These are phyloP conservation scores for Phytopythium aichiense DNA, from an alignment of 352 stramenopile species.

Conservation along the genomic window DNA sequence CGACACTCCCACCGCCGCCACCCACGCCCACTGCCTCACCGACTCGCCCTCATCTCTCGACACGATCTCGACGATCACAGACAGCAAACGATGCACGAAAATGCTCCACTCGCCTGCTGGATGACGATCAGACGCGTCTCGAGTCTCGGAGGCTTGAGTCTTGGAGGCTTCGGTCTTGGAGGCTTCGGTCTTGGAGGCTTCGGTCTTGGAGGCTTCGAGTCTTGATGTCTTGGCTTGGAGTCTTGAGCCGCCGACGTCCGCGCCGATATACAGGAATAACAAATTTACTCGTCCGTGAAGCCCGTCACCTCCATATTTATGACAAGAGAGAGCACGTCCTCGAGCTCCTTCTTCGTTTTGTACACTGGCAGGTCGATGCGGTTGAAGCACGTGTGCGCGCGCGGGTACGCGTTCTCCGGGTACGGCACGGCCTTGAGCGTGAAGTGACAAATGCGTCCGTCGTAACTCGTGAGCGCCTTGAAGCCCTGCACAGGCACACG, in stretches of 20 bases:
- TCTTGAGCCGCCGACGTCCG: not conserved
- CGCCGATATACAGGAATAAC: conserved; percentile 14
- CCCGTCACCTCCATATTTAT: conserved; percentile 96
- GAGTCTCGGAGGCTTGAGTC: no score
- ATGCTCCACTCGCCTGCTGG: not conserved
- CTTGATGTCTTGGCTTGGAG: not conserved
- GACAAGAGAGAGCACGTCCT: conserved; percentile 93
- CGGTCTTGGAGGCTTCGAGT: not conserved
- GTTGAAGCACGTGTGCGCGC: conserved; percentile 83
- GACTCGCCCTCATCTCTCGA: not conserved
- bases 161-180: no score
- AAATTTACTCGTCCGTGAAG: conserved; percentile 84
- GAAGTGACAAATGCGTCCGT: conserved; percentile 78
- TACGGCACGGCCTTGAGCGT: conserved; percentile 54
- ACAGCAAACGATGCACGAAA: not conserved
- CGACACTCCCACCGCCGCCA: not conserved
- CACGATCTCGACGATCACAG: not conserved
- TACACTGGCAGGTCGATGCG: conserved; percentile 80
- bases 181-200: not conserved
- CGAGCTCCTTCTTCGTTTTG: conserved; percentile 89
- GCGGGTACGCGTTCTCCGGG: conserved; percentile 57
- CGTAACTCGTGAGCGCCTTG: conserved; percentile 75
- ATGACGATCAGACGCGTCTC: not conserved
- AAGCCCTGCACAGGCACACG: conserved; percentile 85
- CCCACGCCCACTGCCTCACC: not conserved